Percentiles rank a stretch among this genome's conserved stretches.
Evolutionary conservation across 164 flowering plant genomes (phyloP).

Genomic region (Stephania japonica): DNA sequence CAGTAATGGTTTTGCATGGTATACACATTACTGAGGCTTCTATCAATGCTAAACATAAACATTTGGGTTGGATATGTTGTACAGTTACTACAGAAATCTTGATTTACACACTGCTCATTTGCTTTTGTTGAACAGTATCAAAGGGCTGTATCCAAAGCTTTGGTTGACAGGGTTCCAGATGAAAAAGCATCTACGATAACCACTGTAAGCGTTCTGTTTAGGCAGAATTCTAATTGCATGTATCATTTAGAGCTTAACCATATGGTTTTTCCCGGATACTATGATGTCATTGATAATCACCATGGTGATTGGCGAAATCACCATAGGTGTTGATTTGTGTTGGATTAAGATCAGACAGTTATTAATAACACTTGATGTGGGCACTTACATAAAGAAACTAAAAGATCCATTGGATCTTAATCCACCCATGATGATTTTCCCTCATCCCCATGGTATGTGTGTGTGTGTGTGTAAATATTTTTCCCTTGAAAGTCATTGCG

Average conservation of each 20-base stretch:
- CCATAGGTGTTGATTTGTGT: too few species aligned
- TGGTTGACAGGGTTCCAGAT: constrained; percentile 78
- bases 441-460: too few species aligned
- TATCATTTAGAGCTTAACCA: not conserved
- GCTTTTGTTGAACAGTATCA: constrained; percentile 51
- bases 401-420: too few species aligned
- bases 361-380: too few species aligned
- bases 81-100: not conserved
- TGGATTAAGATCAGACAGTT: too few species aligned
- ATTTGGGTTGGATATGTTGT: not conserved
- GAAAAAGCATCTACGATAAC: constrained; percentile 51
- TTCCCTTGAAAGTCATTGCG: not conserved
- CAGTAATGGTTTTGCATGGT: not conserved
- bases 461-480: too few species aligned
- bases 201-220: constrained; percentile 44
- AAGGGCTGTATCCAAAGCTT: constrained; percentile 81
- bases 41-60: not conserved
- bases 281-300: too few species aligned
- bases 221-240: not conserved
- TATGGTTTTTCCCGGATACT: not conserved
- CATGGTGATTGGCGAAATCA: too few species aligned
- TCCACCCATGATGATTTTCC: too few species aligned
- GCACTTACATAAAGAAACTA: too few species aligned
- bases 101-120: not conserved
- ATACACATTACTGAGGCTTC: not conserved